Base-by-base conservation (phyloP, 768 basidiomycete genomes). In the Podaxis sp. region DNA sequence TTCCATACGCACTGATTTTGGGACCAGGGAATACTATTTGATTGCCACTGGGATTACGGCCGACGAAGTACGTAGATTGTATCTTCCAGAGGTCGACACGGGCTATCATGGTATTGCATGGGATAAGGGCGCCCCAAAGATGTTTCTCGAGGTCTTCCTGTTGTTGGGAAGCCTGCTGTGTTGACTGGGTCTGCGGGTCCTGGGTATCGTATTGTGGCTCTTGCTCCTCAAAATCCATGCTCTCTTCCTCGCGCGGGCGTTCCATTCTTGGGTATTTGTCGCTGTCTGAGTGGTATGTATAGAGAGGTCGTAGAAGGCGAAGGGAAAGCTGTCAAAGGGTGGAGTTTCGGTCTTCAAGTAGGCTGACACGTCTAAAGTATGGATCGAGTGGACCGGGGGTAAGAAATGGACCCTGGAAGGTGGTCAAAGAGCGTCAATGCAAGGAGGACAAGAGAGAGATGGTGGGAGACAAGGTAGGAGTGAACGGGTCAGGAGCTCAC, bases 91-190 rank as follows among this genome's bases (percentile, higher is more conserved):
- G 83, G 66, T 90, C 87, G 56, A 91, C 80, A 37, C 87, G 82
- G 22, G 73, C 74, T 6, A 88, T 74, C 2, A 72, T 65, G 26
- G 76, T 66, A 66, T 78, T 84, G 68, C 87, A 88, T 4, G 90
- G 89, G 50, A 87, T 83, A 56, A 92, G 82, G 66, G 81, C 88
- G 12, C 89, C 90, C 88, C 88, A 92, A 60, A 91, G 83, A 69
- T 81, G 80, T 3, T 67, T 61, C 65, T 81, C 79, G 53, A 74
- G 53, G 41, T 65, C 63, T 20, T 67, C 65, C 30, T 68, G 65
- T 20, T 71, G 70, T 57, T 82, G 80, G 22, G 80, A 79, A 1
- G 75, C 74, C 64, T 76, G 75, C 64, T 82, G 81, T 5, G 80
- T 80, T 6, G 78, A 78, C 66, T 82, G 81, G 0, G 80, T 81